These are phyloP conservation scores for Mortierella sp. DNA, from an alignment of 371 early-diverging fungal genomes.

Conservation along the genomic window DNA sequence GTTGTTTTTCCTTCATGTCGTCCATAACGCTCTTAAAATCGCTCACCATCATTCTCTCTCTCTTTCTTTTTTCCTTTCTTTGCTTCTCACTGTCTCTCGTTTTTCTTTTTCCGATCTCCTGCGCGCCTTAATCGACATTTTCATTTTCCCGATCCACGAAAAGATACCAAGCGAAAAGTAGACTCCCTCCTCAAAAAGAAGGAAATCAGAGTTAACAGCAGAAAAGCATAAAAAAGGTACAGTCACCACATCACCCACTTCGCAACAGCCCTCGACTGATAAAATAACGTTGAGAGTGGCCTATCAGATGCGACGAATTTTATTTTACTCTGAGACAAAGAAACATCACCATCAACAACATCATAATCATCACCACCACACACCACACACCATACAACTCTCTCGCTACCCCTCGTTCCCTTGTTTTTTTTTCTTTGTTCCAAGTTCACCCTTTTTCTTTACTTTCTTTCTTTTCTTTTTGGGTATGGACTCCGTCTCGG, in stretches of 20 bases:
- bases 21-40: background rate
- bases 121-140: background rate
- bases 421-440: background rate
- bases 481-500: background rate
- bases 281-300: background rate
- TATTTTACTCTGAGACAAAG: slow-evolving; percentile 10
- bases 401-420: background rate
- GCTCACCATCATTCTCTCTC: background rate
- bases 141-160: background rate
- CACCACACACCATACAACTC: background rate
- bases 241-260: background rate
- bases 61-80: background rate
- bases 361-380: background rate
- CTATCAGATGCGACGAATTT: background rate
- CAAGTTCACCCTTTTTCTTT: background rate
- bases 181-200: background rate
- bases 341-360: background rate
- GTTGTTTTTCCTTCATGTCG: background rate
- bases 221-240: slow-evolving; percentile 8
- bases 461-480: background rate
- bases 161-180: background rate
- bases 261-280: slow-evolving; percentile 9
- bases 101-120: background rate
- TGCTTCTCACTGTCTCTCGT: background rate
- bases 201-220: background rate